phyloP scores from a whole-genome alignment of 306 rosid species.

The Glycine latifolia region DNA sequence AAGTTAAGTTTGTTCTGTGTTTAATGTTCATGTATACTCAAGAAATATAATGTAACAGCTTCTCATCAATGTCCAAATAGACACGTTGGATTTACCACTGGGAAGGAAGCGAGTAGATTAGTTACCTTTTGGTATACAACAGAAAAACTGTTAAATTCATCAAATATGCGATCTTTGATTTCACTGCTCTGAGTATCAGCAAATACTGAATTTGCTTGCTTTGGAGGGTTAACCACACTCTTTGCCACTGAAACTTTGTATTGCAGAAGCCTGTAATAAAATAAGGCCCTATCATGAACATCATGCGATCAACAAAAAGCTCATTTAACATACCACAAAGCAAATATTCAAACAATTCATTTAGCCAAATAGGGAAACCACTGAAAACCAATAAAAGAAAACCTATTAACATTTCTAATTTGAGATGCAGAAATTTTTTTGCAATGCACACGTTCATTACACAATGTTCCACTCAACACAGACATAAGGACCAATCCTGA shows the following conservation, averaged over 20 bases:
- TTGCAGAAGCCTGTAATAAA: slow-evolving; percentile 97
- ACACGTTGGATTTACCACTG: too few species aligned
- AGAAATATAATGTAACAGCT: too few species aligned
- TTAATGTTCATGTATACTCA: too few species aligned
- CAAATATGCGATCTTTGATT: slow-evolving; percentile 95
- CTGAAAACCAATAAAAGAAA: too few species aligned
- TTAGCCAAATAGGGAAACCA: too few species aligned
- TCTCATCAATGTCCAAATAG: too few species aligned
- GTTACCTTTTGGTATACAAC: slow-evolving; percentile 93
- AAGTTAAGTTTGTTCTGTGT: too few species aligned
- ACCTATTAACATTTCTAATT: too few species aligned
- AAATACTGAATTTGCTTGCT: slow-evolving; percentile 98
- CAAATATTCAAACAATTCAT: slow-evolving; percentile 20
- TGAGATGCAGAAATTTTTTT: too few species aligned
- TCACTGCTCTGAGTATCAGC: slow-evolving; percentile 99
- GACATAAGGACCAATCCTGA: too few species aligned
- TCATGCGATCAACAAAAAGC: slow-evolving; percentile 73
- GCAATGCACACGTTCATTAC: too few species aligned
- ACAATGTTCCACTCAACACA: too few species aligned
- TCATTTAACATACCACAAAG: slow-evolving; percentile 46
- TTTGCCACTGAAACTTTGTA: slow-evolving; percentile 79
- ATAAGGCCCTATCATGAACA: slow-evolving; percentile 95
- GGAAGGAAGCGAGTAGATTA: slow-evolving; percentile 22
- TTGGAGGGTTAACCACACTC: slow-evolving; percentile 92
- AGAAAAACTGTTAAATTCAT: slow-evolving; percentile 95